Percentiles rank a stretch among this genome's conserved stretches.
These are phyloP conservation scores for Globisporangium viniferum DNA, from an alignment of 352 stramenopile genomes.

Conservation along the genomic window DNA sequence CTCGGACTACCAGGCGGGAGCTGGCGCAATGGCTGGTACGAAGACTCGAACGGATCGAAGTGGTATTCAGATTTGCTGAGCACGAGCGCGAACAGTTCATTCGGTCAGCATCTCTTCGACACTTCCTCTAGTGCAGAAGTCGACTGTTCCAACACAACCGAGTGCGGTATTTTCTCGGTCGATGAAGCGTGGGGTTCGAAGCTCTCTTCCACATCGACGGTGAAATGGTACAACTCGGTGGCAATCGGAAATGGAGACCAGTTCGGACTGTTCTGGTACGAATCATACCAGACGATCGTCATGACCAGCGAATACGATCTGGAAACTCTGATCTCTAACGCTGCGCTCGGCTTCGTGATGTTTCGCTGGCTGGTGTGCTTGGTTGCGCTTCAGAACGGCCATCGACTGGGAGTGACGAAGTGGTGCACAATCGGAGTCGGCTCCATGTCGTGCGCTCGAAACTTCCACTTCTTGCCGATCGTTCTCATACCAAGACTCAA, in stretches of 20 bases:
- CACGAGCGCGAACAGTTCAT: conserved; percentile 12
- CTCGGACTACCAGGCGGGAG: conserved; percentile 4
- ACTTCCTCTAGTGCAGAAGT: conserved; percentile 16
- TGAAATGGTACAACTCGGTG: conserved; percentile 17
- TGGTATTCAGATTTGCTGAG: conserved; percentile 31
- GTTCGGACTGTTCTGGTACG: conserved; percentile 19
- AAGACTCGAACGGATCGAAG: conserved; percentile 12
- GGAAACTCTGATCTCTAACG: conserved; percentile 30
- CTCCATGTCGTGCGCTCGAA: conserved; percentile 17
- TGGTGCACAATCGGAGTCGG: conserved; percentile 17
- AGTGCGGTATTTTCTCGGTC: conserved; percentile 3
- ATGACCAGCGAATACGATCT: conserved; percentile 27
- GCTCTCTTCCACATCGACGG: conserved; percentile 7
- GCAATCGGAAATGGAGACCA: conserved; percentile 20
- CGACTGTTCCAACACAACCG: conserved; percentile 8
- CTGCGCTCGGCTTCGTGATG: conserved; percentile 24
- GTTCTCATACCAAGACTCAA: conserved; percentile 19
- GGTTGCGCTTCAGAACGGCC: conserved; percentile 18
- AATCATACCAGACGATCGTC: conserved; percentile 6
- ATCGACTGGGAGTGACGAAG: conserved; percentile 5
- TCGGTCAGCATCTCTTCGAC: conserved; percentile 22
- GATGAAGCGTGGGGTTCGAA: conserved; percentile 14
- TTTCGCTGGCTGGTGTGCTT: conserved; percentile 31
- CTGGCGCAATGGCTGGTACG: conserved; percentile 37
- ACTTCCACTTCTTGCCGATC: conserved; percentile 24